Evolutionary conservation across 805 yeast species (phyloP).

Genomic region (Sugiyamaella smithiae): DNA sequence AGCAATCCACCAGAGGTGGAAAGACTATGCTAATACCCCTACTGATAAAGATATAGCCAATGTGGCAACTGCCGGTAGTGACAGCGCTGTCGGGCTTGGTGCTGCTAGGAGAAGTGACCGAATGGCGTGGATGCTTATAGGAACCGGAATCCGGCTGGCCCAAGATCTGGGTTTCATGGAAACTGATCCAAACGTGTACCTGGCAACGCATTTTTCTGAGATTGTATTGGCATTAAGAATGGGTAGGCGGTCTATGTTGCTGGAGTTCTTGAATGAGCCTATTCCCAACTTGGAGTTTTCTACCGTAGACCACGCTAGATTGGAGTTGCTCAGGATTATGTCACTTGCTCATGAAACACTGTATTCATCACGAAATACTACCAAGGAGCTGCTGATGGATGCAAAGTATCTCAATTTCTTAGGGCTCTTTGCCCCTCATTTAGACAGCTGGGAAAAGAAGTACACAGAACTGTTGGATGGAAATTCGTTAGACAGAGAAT

Average conservation of each 20-base stretch:
- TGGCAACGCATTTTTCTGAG: constrained; percentile 84
- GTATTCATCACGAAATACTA: constrained; percentile 49
- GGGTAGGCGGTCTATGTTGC: constrained; percentile 73
- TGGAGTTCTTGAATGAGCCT: constrained; percentile 59
- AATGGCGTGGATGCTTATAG: constrained; percentile 92
- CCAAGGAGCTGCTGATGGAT: constrained; percentile 32
- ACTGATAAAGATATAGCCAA: constrained; percentile 15
- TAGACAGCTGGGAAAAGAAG: constrained; percentile 73
- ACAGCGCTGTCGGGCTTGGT: constrained; percentile 52
- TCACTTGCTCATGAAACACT: constrained; percentile 81
- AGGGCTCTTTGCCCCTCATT: constrained; percentile 68
- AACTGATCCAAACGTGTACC: constrained; percentile 64
- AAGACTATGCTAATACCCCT: constrained; percentile 56
- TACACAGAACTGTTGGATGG: constrained; percentile 42
- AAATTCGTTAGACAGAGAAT: constrained; percentile 56
- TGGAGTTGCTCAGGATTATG: constrained; percentile 75
- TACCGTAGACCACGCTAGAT: constrained; percentile 64
- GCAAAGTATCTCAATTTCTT: constrained; percentile 60
- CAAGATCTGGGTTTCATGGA: constrained; percentile 83
- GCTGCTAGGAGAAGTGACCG: constrained; percentile 85
- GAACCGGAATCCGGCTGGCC: constrained; percentile 80
- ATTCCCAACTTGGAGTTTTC: constrained; percentile 53
- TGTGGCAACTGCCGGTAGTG: constrained; percentile 16
- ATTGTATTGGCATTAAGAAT: constrained; percentile 78
- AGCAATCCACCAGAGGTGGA: constrained; percentile 86